These are phyloP conservation scores for Hanseniaspora lindneri DNA, from an alignment of 805 yeast species.

Conservation along the genomic window DNA sequence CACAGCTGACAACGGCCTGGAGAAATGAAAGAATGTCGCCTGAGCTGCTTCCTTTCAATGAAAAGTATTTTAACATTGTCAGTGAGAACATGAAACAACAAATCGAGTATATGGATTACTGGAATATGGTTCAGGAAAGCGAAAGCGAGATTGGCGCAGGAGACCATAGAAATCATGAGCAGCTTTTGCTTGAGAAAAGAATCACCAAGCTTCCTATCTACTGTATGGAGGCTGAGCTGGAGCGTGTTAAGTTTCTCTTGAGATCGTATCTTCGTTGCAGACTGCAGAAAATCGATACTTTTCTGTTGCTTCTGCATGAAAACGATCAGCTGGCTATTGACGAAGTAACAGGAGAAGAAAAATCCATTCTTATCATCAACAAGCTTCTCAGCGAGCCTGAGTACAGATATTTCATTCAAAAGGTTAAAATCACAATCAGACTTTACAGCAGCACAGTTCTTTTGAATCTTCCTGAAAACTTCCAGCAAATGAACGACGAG, in stretches of 20 bases:
- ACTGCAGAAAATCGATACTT: constrained; percentile 60
- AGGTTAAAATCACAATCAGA: constrained; percentile 49
- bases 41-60: constrained; percentile 67
- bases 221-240: constrained; percentile 84
- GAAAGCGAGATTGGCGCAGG: constrained; percentile 24
- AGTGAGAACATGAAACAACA: constrained; percentile 51
- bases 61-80: constrained; percentile 44
- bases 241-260: constrained; percentile 70
- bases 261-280: constrained; percentile 72
- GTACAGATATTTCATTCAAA: constrained; percentile 52
- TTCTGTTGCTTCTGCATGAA: constrained; percentile 40
- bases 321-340: constrained; percentile 22
- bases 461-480: constrained; percentile 49
- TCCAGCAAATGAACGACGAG: constrained; percentile 67
- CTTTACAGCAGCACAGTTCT: constrained; percentile 60
- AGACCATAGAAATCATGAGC: constrained; percentile 17
- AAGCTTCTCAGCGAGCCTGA: constrained; percentile 46
- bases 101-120: constrained; percentile 63
- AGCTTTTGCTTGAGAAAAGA: constrained; percentile 19
- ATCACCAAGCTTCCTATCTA: constrained; percentile 69
- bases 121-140: constrained; percentile 62
- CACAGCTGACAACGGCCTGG: constrained; percentile 53
- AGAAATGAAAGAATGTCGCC: constrained; percentile 76
- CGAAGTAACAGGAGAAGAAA: constrained; percentile 27
- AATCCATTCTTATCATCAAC: constrained; percentile 19